A percentile compares a stretch with the other conserved stretches of the same genome.
These are phyloP conservation scores for Solanum medicagineum DNA, from an alignment of 257 asterid genomes.

Conservation along the genomic window DNA sequence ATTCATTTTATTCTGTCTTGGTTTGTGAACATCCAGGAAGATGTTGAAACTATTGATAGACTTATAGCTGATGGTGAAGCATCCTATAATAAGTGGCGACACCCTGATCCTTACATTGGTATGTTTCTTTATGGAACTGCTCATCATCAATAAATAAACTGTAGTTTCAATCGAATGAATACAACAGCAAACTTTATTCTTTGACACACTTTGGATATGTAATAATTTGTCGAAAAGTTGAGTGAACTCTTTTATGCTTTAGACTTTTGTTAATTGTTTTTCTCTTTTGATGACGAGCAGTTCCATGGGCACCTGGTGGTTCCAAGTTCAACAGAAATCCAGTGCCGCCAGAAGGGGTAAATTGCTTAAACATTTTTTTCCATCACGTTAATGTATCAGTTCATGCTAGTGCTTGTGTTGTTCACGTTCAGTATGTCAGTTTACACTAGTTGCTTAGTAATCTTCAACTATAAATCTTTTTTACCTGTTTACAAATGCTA, in stretches of 20 bases:
- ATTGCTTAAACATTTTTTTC: neutral
- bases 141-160: neutral
- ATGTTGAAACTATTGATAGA: conserved; percentile 70
- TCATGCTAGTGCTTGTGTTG: neutral
- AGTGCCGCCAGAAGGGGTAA: conserved; percentile 89
- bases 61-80: conserved; percentile 71
- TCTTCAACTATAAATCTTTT: neutral
- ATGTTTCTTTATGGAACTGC: conserved; percentile 2
- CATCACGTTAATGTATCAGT: neutral
- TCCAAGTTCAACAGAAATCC: conserved; percentile 89
- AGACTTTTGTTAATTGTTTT: neutral
- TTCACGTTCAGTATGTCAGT: neutral
- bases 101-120: conserved; percentile 97
- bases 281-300: conserved; percentile 27
- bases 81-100: conserved; percentile 63
- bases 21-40: conserved; percentile 50
- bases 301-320: conserved; percentile 99
- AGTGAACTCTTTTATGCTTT: neutral
- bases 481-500: neutral
- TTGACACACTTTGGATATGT: neutral
- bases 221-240: neutral
- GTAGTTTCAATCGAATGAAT: neutral
- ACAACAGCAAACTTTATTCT: neutral
- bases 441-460: neutral
- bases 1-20: neutral